These are phyloP conservation scores for Arachnomyces sp. DNA, from an alignment of 2,329 filamentous ascomycete species.

Conservation along the genomic window DNA sequence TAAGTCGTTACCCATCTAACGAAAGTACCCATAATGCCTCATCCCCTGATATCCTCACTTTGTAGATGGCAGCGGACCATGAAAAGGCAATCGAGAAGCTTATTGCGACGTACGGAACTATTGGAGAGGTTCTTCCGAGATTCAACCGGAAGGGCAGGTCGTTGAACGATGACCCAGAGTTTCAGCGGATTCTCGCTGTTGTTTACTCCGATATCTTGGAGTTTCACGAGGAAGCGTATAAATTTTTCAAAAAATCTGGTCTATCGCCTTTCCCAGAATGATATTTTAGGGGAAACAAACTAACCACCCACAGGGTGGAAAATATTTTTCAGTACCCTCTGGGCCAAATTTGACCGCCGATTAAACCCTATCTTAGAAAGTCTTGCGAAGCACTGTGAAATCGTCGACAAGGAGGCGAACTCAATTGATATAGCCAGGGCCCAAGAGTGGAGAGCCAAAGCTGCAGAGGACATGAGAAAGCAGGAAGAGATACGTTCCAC, in stretches of 20 bases:
- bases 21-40: slow-evolving; percentile 1
- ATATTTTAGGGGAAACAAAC: neutral
- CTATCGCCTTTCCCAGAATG: neutral
- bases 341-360: slow-evolving; percentile 20
- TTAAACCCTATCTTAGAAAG: slow-evolving; percentile 22
- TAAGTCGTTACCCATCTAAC: neutral
- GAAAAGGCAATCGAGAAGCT: slow-evolving; percentile 36
- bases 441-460: slow-evolving; percentile 8
- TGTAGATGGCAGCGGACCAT: slow-evolving; percentile 25
- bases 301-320: slow-evolving; percentile 18
- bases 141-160: slow-evolving; percentile 29
- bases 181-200: slow-evolving; percentile 35
- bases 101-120: slow-evolving; percentile 33
- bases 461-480: slow-evolving; percentile 5
- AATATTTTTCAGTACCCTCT: slow-evolving; percentile 21
- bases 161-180: slow-evolving; percentile 23
- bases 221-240: slow-evolving; percentile 42
- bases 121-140: slow-evolving; percentile 31
- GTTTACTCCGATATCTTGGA: slow-evolving; percentile 43
- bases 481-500: slow-evolving; percentile 1
- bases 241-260: slow-evolving; percentile 30
- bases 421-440: slow-evolving; percentile 19
- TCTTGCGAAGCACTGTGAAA: slow-evolving; percentile 16
- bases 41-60: slow-evolving; percentile 35
- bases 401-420: slow-evolving; percentile 23